phyloP scores from a whole-genome alignment of 148 eudicot genomes.

The Euryodendron excelsum region DNA sequence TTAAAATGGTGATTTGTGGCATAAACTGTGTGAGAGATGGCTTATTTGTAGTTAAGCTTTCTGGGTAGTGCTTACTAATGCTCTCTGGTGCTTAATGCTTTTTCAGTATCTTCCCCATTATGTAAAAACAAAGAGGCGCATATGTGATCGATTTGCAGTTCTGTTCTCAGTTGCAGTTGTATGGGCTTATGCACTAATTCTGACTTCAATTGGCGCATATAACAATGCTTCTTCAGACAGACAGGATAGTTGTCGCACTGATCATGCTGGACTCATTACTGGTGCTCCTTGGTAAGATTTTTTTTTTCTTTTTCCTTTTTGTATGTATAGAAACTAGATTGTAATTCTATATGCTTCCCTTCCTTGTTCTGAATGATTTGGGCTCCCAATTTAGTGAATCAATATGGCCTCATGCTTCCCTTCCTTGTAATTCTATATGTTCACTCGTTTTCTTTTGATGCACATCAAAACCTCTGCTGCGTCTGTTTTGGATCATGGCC shows the following conservation, averaged over 20 bases:
- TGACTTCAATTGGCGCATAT: conserved; percentile 51
- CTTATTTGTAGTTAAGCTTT: neutral
- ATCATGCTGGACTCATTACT: conserved; percentile 44
- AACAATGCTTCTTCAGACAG: conserved; percentile 26
- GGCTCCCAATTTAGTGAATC: no score
- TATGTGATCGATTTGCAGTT: conserved; percentile 45
- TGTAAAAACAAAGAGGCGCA: conserved; percentile 33
- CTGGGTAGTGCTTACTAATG: neutral
- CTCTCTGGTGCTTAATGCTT: neutral
- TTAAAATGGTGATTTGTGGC: no score
- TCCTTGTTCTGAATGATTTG: neutral
- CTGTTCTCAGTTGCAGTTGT: conserved; percentile 43
- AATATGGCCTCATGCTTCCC: neutral
- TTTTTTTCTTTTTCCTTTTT: neutral
- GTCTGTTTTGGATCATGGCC: neutral
- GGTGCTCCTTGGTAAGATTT: conserved; percentile 54
- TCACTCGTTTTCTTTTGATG: neutral
- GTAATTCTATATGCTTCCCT: neutral
- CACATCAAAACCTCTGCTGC: no score
- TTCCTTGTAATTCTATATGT: no score
- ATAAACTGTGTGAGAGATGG: neutral
- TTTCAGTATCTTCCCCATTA: conserved; percentile 53
- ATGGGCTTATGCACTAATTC: conserved; percentile 48
- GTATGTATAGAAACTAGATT: neutral
- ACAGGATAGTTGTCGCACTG: conserved; percentile 37